These are phyloP conservation scores for Penicillium dipodomyicola DNA, from an alignment of 495 filamentous ascomycete species.

Conservation along the genomic window DNA sequence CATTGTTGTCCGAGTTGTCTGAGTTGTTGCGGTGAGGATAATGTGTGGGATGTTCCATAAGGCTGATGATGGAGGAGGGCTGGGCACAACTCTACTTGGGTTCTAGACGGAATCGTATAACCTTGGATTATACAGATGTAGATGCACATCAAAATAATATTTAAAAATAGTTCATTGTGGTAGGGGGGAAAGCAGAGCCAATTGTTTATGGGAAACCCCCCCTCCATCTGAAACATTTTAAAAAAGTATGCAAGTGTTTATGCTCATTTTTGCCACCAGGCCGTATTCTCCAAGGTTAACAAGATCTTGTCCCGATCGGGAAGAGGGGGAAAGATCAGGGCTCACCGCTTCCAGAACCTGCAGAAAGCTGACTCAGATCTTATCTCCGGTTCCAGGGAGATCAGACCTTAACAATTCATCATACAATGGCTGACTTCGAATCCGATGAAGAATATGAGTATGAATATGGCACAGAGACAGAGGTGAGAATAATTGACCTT, in stretches of 20 bases:
- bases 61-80: not conserved
- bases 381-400: not conserved
- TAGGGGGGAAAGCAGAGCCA: not conserved
- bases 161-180: not conserved
- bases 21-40: conserved; percentile 2
- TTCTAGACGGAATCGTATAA: not conserved
- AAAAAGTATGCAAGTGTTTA: not conserved
- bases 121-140: no score
- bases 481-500: conserved; percentile 35
- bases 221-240: not conserved
- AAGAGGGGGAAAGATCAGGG: not conserved
- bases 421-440: conserved; percentile 22
- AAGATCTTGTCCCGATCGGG: not conserved
- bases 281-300: not conserved
- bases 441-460: conserved; percentile 57
- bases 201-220: not conserved
- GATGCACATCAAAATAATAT: not conserved
- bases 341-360: conserved; percentile 12
- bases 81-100: not conserved
- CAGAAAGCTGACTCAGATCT: conserved; percentile 12
- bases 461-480: conserved; percentile 58
- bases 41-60: not conserved
- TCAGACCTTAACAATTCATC: no score
- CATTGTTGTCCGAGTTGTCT: conserved; percentile 1
- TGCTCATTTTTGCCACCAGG: not conserved